These are phyloP conservation scores for Aschersonia sp. DNA, from an alignment of 2,329 filamentous ascomycete genomes.

Conservation along the genomic window DNA sequence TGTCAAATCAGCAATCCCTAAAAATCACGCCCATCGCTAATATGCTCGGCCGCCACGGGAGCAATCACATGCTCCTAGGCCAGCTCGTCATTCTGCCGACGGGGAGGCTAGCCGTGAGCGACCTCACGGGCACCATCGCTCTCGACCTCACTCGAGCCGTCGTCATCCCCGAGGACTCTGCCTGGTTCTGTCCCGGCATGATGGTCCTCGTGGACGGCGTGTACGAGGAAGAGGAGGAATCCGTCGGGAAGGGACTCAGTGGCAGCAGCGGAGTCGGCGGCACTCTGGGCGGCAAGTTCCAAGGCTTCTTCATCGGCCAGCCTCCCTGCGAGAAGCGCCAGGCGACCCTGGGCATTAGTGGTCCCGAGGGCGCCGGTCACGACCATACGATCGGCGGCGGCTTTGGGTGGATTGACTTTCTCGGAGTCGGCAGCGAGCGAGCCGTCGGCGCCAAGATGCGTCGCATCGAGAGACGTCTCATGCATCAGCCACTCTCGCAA, in stretches of 20 bases:
- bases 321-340: slow-evolving; percentile 80
- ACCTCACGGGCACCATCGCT: slow-evolving; percentile 75
- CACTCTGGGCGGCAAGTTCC: slow-evolving; percentile 80
- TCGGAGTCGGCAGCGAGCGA: slow-evolving; percentile 80
- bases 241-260: slow-evolving; percentile 53
- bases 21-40: slow-evolving; percentile 78
- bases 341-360: slow-evolving; percentile 59
- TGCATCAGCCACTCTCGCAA: slow-evolving; percentile 27
- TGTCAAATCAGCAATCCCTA: slow-evolving; percentile 58
- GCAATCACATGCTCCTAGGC: slow-evolving; percentile 73
- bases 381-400: slow-evolving; percentile 58
- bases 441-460: slow-evolving; percentile 75
- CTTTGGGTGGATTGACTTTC: slow-evolving; percentile 95
- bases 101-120: slow-evolving; percentile 68
- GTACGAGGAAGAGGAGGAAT: slow-evolving; percentile 86
- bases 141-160: slow-evolving; percentile 71
- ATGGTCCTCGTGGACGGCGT: slow-evolving; percentile 86
- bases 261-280: slow-evolving; percentile 74
- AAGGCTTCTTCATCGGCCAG: slow-evolving; percentile 80
- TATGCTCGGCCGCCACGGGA: slow-evolving; percentile 64
- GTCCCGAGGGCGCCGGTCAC: slow-evolving; percentile 34
- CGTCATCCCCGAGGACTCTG: slow-evolving; percentile 69
- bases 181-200: slow-evolving; percentile 93
- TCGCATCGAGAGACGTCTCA: slow-evolving; percentile 55
- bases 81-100: slow-evolving; percentile 70